These are phyloP conservation scores for Oryza punctata DNA, from an alignment of 176 grass and related monocot genomes.

Conservation along the genomic window DNA sequence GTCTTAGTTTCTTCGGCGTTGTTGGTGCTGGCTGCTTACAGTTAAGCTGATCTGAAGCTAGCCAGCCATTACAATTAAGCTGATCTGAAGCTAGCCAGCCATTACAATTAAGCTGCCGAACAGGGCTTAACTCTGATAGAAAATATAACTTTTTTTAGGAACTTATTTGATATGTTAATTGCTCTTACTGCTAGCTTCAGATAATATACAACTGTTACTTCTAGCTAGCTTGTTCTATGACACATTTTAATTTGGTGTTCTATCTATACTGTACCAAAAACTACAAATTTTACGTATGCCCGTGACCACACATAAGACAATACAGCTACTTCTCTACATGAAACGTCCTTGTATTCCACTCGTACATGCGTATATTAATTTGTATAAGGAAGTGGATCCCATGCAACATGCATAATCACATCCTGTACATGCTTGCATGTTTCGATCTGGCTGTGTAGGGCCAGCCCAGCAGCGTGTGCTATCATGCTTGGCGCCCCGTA, in stretches of 20 bases:
- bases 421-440: constrained; percentile 2
- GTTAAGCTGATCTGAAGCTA: too few relatives aligned
- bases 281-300: too few relatives aligned
- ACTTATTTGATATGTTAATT: not conserved
- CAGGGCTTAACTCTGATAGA: too few relatives aligned
- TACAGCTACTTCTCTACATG: not conserved
- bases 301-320: not conserved
- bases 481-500: constrained; percentile 56
- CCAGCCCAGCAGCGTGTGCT: constrained; percentile 24
- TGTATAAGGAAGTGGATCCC: constrained; percentile 16
- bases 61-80: too few relatives aligned
- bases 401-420: constrained; percentile 23
- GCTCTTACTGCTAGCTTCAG: not conserved
- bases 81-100: too few relatives aligned
- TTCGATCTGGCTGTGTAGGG: constrained; percentile 9
- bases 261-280: not conserved
- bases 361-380: not conserved
- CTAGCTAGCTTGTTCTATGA: not conserved
- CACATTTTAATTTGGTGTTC: not conserved
- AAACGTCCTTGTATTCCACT: not conserved
- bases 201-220: not conserved
- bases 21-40: too few relatives aligned
- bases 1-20: too few relatives aligned
- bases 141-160: too few relatives aligned
- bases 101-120: too few relatives aligned